phyloP scores from a whole-genome alignment of 2,329 filamentous ascomycete genomes.

The Cryphonectria radicalis region DNA sequence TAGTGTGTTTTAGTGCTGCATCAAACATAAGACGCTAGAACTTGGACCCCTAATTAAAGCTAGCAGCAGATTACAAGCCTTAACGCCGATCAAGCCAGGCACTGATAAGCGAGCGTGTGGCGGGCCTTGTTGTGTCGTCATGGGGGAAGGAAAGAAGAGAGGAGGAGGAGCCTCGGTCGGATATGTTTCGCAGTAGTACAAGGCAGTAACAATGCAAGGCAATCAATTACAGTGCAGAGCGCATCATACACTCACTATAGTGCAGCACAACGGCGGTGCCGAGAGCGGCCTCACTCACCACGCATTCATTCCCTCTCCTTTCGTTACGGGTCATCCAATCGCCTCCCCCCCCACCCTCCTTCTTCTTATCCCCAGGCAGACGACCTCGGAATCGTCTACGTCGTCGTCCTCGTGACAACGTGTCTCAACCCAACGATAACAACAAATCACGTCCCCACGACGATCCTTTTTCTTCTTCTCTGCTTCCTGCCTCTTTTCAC shows the following conservation, averaged over 20 bases:
- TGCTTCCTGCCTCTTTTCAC: neutral
- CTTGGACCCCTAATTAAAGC: neutral
- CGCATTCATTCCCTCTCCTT: neutral
- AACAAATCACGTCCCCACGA: neutral
- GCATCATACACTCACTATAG: too few species aligned
- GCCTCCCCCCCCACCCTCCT: neutral
- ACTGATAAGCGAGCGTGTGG: neutral
- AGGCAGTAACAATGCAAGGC: neutral
- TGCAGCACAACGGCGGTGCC: neutral
- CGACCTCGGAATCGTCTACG: neutral
- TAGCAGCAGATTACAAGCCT: constrained; percentile 8
- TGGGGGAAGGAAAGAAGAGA: neutral
- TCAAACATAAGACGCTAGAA: neutral
- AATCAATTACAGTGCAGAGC: neutral
- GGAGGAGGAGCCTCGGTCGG: neutral
- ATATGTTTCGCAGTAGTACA: neutral
- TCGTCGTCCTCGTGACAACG: neutral
- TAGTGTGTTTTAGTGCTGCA: neutral
- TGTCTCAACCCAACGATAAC: neutral
- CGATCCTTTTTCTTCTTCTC: neutral
- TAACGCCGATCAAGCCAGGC: constrained; percentile 7
- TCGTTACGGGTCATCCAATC: neutral
- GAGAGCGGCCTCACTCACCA: neutral
- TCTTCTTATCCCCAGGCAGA: neutral
- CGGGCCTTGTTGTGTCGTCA: constrained; percentile 3